phyloP scores from a whole-genome alignment of 768 basidiomycete species.

The Boletus vermiculosoides region DNA sequence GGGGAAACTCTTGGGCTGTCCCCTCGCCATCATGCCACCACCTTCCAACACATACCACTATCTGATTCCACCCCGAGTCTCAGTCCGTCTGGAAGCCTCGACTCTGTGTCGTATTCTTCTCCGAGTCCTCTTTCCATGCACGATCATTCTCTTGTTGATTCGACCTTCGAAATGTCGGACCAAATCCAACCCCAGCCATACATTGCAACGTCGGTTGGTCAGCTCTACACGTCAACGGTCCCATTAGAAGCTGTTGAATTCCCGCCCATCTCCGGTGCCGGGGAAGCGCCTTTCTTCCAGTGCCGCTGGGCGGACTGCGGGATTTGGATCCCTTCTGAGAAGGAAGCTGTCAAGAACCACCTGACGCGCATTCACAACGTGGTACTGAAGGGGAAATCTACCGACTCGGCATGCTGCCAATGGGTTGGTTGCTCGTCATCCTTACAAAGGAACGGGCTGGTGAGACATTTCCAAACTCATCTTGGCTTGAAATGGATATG shows the following conservation, averaged over 20 bases:
- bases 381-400: background rate
- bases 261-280: background rate
- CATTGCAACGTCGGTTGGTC: background rate
- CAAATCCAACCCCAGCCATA: background rate
- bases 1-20: background rate
- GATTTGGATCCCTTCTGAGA: conserved; percentile 20
- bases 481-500: conserved; percentile 18
- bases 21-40: background rate
- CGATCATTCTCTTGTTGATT: background rate
- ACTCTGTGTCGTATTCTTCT: background rate
- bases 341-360: conserved; percentile 15
- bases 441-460: conserved; percentile 5
- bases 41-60: background rate
- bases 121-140: background rate
- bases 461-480: conserved; percentile 19
- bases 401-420: background rate
- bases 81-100: background rate
- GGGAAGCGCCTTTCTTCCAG: conserved; percentile 11
- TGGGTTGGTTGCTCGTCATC: conserved; percentile 16
- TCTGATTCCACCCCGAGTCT: background rate
- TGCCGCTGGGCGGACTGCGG: conserved; percentile 19
- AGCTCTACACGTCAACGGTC: conserved; percentile 1
- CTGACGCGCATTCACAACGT: conserved; percentile 12
- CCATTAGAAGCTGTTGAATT: conserved; percentile 7
- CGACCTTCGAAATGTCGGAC: background rate